A percentile compares a stretch with the other conserved stretches of the same genome.
Evolutionary conservation across 192 early-diverging fungal species (phyloP).

Genomic region (Gaertneriomyces semiglobifer): DNA sequence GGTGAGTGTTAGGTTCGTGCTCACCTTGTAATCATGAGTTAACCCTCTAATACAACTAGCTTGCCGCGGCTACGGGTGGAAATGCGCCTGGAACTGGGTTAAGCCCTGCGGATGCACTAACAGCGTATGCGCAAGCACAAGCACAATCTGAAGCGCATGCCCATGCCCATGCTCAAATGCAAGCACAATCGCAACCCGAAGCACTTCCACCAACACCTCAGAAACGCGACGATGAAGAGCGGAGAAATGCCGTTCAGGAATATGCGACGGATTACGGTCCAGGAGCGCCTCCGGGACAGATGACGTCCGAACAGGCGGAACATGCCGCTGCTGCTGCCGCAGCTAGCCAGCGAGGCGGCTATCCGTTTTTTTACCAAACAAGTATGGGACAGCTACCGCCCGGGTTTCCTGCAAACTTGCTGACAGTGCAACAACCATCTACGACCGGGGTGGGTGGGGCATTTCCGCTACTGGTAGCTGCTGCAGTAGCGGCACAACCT

Average conservation of each 20-base stretch:
- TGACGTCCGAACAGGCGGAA: not conserved
- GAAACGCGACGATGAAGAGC: not conserved
- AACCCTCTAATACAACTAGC: too few relatives aligned
- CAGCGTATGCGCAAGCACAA: too few relatives aligned
- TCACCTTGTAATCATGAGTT: too few relatives aligned
- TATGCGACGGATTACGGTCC: not conserved
- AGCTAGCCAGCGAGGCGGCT: constrained; percentile 1
- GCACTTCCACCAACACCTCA: constrained; percentile 15
- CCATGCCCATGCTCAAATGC: too few relatives aligned
- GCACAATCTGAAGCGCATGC: too few relatives aligned
- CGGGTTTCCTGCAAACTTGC: not conserved
- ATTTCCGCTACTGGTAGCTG: constrained; percentile 18
- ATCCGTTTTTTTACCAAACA: constrained; percentile 2
- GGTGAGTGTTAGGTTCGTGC: too few relatives aligned
- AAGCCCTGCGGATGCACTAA: too few relatives aligned
- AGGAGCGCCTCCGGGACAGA: not conserved
- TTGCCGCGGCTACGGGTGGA: too few relatives aligned
- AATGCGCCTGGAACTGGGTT: too few relatives aligned
- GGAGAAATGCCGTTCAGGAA: not conserved
- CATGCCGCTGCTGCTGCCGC: not conserved
- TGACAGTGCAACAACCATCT: constrained; percentile 8
- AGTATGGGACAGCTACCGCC: not conserved
- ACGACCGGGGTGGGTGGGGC: constrained; percentile 8
- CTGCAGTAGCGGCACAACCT: constrained; percentile 19
- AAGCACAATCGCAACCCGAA: not conserved